Percentiles rank a stretch among this genome's conserved stretches.
phyloP scores from a whole-genome alignment of 2,329 filamentous ascomycete species.

The Elsinoe perseae region DNA sequence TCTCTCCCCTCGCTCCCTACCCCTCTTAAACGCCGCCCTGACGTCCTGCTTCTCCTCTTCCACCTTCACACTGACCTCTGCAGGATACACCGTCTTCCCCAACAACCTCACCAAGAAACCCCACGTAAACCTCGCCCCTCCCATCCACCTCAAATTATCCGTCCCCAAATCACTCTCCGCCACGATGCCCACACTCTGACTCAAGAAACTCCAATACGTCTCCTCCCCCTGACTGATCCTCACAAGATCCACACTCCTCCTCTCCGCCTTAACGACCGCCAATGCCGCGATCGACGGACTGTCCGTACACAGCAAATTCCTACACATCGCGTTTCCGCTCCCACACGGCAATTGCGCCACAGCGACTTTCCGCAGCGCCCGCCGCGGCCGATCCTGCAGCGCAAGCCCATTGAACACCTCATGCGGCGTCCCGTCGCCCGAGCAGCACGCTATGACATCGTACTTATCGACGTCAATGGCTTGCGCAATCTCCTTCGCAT shows the following conservation, averaged over 20 bases:
- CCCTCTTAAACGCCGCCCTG: slow-evolving; percentile 58
- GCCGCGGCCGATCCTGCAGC: slow-evolving; percentile 63
- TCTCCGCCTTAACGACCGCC: slow-evolving; percentile 75
- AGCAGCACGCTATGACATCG: slow-evolving; percentile 82
- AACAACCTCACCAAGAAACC: slow-evolving; percentile 74
- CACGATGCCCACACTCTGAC: slow-evolving; percentile 80
- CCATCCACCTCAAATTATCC: slow-evolving; percentile 91
- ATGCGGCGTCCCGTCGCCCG: slow-evolving; percentile 83
- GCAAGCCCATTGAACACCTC: slow-evolving; percentile 93
- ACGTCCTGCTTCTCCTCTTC: slow-evolving; percentile 71
- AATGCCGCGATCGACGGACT: slow-evolving; percentile 69
- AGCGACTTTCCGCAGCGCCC: slow-evolving; percentile 67
- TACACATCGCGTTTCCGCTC: slow-evolving; percentile 87
- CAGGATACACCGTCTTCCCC: slow-evolving; percentile 72
- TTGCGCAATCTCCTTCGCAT: slow-evolving; percentile 70
- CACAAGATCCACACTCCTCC: slow-evolving; percentile 76
- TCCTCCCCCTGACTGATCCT: slow-evolving; percentile 75
- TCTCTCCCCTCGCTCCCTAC: slow-evolving; percentile 17
- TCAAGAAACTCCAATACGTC: slow-evolving; percentile 78
- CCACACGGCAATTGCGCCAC: slow-evolving; percentile 86
- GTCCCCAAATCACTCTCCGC: slow-evolving; percentile 87
- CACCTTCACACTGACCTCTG: slow-evolving; percentile 78
- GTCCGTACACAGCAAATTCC: slow-evolving; percentile 78
- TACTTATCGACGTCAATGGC: slow-evolving; percentile 69
- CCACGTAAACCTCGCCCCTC: slow-evolving; percentile 71